Base-by-base conservation (phyloP, 2,329 filamentous ascomycete species). In the Bertia moriformis region DNA sequence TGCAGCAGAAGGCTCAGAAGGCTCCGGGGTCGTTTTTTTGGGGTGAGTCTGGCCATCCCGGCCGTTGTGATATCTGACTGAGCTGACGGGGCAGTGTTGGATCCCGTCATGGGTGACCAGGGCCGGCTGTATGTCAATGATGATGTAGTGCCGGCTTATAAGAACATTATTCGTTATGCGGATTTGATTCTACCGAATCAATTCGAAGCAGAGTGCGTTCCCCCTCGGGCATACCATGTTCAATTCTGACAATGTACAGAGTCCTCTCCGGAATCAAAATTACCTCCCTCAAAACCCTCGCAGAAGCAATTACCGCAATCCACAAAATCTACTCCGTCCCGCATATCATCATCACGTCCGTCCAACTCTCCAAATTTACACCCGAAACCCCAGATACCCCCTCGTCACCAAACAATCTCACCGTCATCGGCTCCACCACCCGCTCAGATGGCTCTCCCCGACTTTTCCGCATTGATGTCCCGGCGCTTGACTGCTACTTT, bases 101-200 rank as follows among this genome's bases (percentile, higher is more conserved):
- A 98, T 56, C 91, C 93, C 0, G 91, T 98, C 37, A 98, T 98
- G 91, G 91, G 91, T 19, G 91, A 98, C 55, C 87, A 95, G 51
- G 91, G 87, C 38, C 76, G 73, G 47, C 67, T 98, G 12, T 98
- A 98, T 53, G 89, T 98, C 4, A 83, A 81, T 4, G 79, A 89
- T 49, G 86, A 93, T 46, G 86, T 93, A 3, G 83, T 96, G 14
- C 88, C 88, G 0, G 87, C 83, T 13, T 98, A 96, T 59, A 89
- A 86, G 60, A 67, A 67, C 18, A 66, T 94, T 41, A 65, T 96
- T 17, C 69, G 69, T 24, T 71, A 89, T 49, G 89, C 91, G 2
- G 91, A 98, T 58, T 59, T 98, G 48, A 93, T 98, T 41, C 62
- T 96, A 14, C 91, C 91, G 3, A 98, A 98, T 55, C 89, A 96